Conservation (phyloP, 179 eudicot genomes). For the Pouteria campechiana region DNA sequence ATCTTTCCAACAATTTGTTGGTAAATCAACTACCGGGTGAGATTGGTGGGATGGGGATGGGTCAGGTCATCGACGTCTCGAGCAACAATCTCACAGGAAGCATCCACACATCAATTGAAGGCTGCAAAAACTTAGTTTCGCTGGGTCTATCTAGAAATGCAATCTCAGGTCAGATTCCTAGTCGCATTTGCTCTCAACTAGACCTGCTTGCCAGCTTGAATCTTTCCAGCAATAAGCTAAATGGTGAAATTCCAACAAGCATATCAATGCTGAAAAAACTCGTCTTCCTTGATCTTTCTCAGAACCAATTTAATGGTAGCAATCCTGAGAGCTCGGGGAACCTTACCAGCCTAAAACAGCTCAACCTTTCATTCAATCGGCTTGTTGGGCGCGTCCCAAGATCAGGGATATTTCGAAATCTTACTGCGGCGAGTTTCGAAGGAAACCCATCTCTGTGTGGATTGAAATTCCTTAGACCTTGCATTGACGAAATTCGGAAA, state of each 20-base stretch:
- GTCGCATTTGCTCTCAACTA: constrained; percentile 15
- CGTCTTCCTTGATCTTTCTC: constrained; percentile 51
- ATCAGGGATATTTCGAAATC: constrained; percentile 28
- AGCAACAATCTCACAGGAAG: constrained; percentile 58
- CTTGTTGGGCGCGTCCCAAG: constrained; percentile 74
- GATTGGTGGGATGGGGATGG: constrained; percentile 62
- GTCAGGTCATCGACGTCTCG: constrained; percentile 65
- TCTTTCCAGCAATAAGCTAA: constrained; percentile 50
- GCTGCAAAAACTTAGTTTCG: constrained; percentile 49
- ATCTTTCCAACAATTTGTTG: constrained; percentile 55
- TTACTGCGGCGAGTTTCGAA: constrained; percentile 33
- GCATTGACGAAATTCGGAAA: constrained; percentile 13
- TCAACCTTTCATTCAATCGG: constrained; percentile 65
- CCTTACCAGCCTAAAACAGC: constrained; percentile 23
- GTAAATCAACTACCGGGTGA: constrained; percentile 43
- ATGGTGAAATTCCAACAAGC: constrained; percentile 48
- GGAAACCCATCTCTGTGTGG: constrained; percentile 76
- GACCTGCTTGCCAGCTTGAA: constrained; percentile 41
- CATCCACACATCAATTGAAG: constrained; percentile 38
- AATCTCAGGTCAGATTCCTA: constrained; percentile 39
- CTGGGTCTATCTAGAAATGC: constrained; percentile 65
- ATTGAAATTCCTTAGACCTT: constrained; percentile 24
- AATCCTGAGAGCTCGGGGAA: constrained; percentile 51
- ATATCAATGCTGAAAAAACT: constrained; percentile 31
- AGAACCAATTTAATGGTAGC: constrained; percentile 41